Conservation (phyloP, 371 early-diverging fungal genomes). For the Lichtheimia ornata region DNA sequence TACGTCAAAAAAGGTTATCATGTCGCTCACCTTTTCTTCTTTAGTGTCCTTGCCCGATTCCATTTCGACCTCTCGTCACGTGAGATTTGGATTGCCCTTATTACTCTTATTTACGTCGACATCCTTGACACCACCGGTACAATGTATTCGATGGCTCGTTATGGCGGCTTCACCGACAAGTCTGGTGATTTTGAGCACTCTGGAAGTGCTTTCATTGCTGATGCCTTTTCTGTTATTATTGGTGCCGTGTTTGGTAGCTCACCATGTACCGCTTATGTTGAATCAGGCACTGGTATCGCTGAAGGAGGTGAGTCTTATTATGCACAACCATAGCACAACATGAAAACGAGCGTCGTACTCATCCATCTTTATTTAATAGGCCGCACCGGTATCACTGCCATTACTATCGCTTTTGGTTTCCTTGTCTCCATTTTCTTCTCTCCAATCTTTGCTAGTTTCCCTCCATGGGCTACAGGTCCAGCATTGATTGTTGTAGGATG, state of each 20-base stretch:
- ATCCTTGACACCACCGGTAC: constrained; percentile 82
- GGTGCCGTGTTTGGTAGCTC: constrained; percentile 76
- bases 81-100: constrained; percentile 77
- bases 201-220: constrained; percentile 70
- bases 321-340: no score
- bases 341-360: no score
- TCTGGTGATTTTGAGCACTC: constrained; percentile 80
- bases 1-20: no score
- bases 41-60: constrained; percentile 57
- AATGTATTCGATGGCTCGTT: constrained; percentile 79
- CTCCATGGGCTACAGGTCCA: constrained; percentile 83
- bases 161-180: constrained; percentile 76
- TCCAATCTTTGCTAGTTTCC: constrained; percentile 83
- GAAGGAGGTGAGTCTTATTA: constrained; percentile 55
- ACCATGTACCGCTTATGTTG: constrained; percentile 77
- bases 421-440: constrained; percentile 79
- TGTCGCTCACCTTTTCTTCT: neutral
- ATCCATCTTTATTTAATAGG: constrained; percentile 11
- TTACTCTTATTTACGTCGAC: constrained; percentile 82
- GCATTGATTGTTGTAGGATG: constrained; percentile 79
- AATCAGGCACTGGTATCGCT: constrained; percentile 80
- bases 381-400: constrained; percentile 74
- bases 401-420: constrained; percentile 67
- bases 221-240: constrained; percentile 65
- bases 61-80: constrained; percentile 63